Base-by-base conservation (phyloP, 768 basidiomycete genomes). In the Mycena polygramma region DNA sequence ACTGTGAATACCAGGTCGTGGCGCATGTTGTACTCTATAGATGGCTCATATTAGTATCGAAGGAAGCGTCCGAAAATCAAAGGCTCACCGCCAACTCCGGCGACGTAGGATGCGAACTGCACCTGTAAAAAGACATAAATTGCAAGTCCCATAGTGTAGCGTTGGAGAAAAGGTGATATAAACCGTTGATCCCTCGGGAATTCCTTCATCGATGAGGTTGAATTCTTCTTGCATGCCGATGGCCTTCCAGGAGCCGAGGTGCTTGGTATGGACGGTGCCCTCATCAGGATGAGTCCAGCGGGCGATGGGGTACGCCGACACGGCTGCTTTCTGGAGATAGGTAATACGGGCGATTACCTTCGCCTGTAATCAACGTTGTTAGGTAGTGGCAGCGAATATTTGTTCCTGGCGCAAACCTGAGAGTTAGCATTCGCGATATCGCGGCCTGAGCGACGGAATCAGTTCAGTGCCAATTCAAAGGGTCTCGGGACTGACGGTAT, bases 301-400 rank as follows among this genome's bases (percentile, higher is more conserved):
- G 49, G 41, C 58, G 30, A 60, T 5, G 46, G 60, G 57, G 45
- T 53, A 67, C 58, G 58, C 48, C 49, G 52, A 54, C 1, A 67
- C 66, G 57, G 66, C 66, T n/a, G 66, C 66, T 46, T 67, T 60
- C 41, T 67, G 66, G 19, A 67, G 13, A 30, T 59, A 67, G 36
- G 60, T 59, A 39, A 67, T n/a, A 46, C 37, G 66, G 39, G 66
- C 15, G 13, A 67, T 60, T 4, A 51, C 17, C 41, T 14, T 30
- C 7, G 11, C 49, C 66, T 66, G 37, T 39, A n/a, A 55, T n/a
- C n/a, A n/a, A n/a, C n/a, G n/a, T n/a, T n/a, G 30, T 30, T 30
- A 66, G 30, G 20, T n/a, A n/a, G n/a, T 49, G 55, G 46, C 52
- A 57, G 63, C 7, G 4, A 46, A 14, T 36, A 65, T 48, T 46